Percentiles rank a stretch among this genome's conserved stretches.
phyloP scores from a whole-genome alignment of 2,329 filamentous ascomycete genomes.

The Aspergillus sp. region DNA sequence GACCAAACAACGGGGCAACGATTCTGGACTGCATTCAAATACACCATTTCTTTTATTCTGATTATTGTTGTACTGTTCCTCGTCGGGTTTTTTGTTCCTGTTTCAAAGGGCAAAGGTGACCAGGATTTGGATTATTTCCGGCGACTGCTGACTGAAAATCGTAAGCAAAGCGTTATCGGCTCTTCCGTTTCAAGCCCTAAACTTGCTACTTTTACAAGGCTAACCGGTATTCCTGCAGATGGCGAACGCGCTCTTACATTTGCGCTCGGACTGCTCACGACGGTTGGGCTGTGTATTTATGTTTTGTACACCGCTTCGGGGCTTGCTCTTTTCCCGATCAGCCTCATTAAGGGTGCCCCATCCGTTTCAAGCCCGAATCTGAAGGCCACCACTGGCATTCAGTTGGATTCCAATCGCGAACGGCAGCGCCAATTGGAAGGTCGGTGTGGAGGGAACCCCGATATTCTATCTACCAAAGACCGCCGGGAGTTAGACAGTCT shows the following conservation, averaged over 20 bases:
- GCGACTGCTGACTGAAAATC: constrained; percentile 70
- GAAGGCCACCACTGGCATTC: constrained; percentile 64
- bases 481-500: constrained; percentile 79
- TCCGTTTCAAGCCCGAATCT: constrained; percentile 74
- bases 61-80: constrained; percentile 71
- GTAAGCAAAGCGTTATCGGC: constrained; percentile 33
- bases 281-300: constrained; percentile 76
- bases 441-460: constrained; percentile 66
- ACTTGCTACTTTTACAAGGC: too few species aligned
- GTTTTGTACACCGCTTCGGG: constrained; percentile 81
- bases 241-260: constrained; percentile 91
- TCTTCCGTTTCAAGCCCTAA: too few species aligned
- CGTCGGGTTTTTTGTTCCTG: constrained; percentile 87
- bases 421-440: constrained; percentile 84
- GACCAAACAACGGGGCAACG: constrained; percentile 61
- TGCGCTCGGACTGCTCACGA: constrained; percentile 76
- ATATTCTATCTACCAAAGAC: constrained; percentile 72
- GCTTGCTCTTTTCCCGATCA: constrained; percentile 77
- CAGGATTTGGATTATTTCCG: constrained; percentile 87
- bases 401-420: constrained; percentile 80
- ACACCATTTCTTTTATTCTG: constrained; percentile 74
- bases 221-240: constrained; percentile 37
- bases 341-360: constrained; percentile 85
- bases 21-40: constrained; percentile 78
- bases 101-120: constrained; percentile 57